Conservation (phyloP, 768 basidiomycete genomes). For the Tylopilus sp. region DNA sequence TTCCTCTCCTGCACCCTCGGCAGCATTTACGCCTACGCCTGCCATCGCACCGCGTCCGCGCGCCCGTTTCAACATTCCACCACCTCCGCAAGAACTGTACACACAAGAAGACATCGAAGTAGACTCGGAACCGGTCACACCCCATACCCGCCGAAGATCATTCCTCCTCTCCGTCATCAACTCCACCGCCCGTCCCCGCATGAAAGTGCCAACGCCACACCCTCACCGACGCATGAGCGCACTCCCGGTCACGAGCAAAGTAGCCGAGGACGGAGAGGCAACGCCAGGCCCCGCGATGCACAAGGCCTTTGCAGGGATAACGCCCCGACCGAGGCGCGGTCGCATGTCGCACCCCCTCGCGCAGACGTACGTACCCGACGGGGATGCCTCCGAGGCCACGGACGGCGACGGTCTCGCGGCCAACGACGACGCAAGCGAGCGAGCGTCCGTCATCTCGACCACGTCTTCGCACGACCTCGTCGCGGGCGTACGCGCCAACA, state of each 20-base stretch:
- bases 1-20: slow-evolving; percentile 54
- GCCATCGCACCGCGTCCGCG: slow-evolving; percentile 58
- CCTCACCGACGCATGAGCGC: slow-evolving; percentile 47
- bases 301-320: slow-evolving; percentile 60
- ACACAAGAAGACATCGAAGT: slow-evolving; percentile 29
- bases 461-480: slow-evolving; percentile 88
- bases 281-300: slow-evolving; percentile 39
- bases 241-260: slow-evolving; percentile 53
- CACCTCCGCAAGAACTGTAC: slow-evolving; percentile 40
- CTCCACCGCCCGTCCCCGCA: slow-evolving; percentile 71
- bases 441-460: slow-evolving; percentile 73
- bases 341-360: slow-evolving; percentile 67
- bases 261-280: slow-evolving; percentile 29
- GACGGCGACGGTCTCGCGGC: slow-evolving; percentile 21
- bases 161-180: slow-evolving; percentile 85
- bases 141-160: slow-evolving; percentile 68
- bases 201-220: slow-evolving; percentile 45
- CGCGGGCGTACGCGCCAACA: slow-evolving; percentile 73
- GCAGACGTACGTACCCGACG: slow-evolving; percentile 43
- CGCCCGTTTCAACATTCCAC: slow-evolving; percentile 56
- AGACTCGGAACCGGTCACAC: slow-evolving; percentile 56
- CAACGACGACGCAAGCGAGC: slow-evolving; percentile 48
- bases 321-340: slow-evolving; percentile 53
- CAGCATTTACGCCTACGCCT: slow-evolving; percentile 67
- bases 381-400: slow-evolving; percentile 28